These are phyloP conservation scores for Cornus suecica DNA, from an alignment of 148 eudicot genomes.

Conservation along the genomic window DNA sequence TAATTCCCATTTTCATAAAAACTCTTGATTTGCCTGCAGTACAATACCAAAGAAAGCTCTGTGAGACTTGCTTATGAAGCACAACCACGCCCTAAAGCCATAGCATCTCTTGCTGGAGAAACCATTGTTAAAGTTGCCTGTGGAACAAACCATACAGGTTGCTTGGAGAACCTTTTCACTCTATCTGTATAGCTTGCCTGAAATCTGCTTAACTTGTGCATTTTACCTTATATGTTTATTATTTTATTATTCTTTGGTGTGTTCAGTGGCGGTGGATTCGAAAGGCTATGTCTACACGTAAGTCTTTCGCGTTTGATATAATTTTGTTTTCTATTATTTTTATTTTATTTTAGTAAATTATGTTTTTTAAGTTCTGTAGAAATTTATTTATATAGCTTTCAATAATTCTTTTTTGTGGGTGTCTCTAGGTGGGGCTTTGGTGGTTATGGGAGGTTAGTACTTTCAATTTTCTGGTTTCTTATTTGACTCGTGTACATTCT, in stretches of 20 bases:
- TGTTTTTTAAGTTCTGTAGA: neutral
- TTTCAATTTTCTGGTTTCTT: neutral
- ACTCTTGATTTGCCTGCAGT: constrained; percentile 44
- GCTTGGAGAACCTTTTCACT: neutral
- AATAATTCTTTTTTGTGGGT: neutral
- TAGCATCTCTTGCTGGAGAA: constrained; percentile 71
- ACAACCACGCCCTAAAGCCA: constrained; percentile 87
- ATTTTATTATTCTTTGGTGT: constrained; percentile 10
- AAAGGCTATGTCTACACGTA: constrained; percentile 96
- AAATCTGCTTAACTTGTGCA: too few relatives aligned
- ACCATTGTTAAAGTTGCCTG: constrained; percentile 91
- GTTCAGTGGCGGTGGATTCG: constrained; percentile 88
- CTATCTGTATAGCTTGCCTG: neutral
- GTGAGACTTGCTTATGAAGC: constrained; percentile 94
- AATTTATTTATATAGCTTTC: neutral
- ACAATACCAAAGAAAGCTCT: constrained; percentile 93
- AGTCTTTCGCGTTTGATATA: constrained; percentile 27
- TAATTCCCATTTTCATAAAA: neutral
- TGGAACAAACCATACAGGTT: constrained; percentile 98
- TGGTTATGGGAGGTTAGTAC: constrained; percentile 93
- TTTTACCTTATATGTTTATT: neutral
- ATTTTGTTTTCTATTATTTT: neutral
- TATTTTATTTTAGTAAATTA: neutral
- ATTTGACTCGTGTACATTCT: neutral
- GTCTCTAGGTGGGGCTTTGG: constrained; percentile 93